phyloP scores from a whole-genome alignment of 2,329 filamentous ascomycete species.

The Domatiomyces catenatus region DNA sequence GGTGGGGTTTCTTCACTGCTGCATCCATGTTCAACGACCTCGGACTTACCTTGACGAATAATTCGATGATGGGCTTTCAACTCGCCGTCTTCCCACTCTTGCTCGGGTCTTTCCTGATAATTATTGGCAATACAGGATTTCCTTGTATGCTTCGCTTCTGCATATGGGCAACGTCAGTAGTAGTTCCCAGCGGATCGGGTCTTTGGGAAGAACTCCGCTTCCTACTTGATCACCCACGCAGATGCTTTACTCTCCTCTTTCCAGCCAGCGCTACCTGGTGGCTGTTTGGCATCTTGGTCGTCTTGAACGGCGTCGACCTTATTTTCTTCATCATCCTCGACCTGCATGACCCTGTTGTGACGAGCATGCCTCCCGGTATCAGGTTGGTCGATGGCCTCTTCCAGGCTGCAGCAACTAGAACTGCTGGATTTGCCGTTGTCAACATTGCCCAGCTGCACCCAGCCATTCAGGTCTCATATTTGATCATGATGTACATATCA shows the following conservation, averaged over 20 bases:
- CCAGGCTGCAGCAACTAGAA: conserved; percentile 76
- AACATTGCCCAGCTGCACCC: conserved; percentile 67
- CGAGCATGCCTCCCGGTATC: conserved; percentile 51
- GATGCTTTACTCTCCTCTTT: conserved; percentile 91
- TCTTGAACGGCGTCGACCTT: conserved; percentile 70
- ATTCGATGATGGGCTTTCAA: conserved; percentile 58
- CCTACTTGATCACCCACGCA: conserved; percentile 80
- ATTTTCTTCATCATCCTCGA: conserved; percentile 88
- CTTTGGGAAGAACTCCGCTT: conserved; percentile 85
- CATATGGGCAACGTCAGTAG: conserved; percentile 64
- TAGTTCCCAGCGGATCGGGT: conserved; percentile 50
- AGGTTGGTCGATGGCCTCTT: conserved; percentile 78
- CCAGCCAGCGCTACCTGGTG: conserved; percentile 87
- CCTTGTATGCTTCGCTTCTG: conserved; percentile 55
- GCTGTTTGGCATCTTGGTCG: conserved; percentile 72
- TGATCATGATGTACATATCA: conserved; percentile 53
- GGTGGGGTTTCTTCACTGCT: conserved; percentile 86
- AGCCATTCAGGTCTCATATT: conserved; percentile 57
- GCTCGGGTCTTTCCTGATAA: conserved; percentile 26
- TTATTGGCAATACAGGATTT: conserved; percentile 32
- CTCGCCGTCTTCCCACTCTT: conserved; percentile 28
- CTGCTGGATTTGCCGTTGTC: conserved; percentile 75
- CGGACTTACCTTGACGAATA: conserved; percentile 80
- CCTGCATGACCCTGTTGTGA: conserved; percentile 57
- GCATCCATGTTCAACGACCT: conserved; percentile 86